Conservation (phyloP, 108 stramenopile genomes). For the Nitzschia palea region DNA sequence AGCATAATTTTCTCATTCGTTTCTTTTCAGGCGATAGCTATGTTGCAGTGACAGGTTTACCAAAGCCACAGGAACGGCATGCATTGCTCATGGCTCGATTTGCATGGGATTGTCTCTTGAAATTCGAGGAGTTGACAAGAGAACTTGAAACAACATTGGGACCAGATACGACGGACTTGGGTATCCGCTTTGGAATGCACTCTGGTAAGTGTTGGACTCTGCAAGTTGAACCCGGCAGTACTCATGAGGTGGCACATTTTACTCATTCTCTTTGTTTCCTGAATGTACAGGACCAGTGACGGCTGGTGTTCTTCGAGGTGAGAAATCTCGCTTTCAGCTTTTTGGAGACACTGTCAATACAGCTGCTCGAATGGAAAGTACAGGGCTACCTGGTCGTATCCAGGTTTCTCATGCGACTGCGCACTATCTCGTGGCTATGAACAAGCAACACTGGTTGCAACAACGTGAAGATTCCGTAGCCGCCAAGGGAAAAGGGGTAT, state of each 20-base stretch:
- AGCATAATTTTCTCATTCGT: no score
- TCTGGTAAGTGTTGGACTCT: no score
- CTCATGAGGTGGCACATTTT: no score
- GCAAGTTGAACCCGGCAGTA: no score
- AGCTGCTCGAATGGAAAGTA: slow-evolving; percentile 51
- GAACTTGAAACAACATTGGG: slow-evolving; percentile 1
- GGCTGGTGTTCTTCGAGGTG: no score
- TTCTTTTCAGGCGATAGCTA: slow-evolving; percentile 19
- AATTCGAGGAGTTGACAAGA: not conserved
- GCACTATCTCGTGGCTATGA: slow-evolving; percentile 3
- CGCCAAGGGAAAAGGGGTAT: slow-evolving; percentile 32
- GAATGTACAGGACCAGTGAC: no score
- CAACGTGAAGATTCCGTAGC: slow-evolving; percentile 20
- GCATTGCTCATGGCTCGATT: slow-evolving; percentile 3
- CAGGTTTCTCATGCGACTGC: slow-evolving; percentile 33
- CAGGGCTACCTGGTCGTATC: slow-evolving; percentile 24
- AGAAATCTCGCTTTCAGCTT: no score
- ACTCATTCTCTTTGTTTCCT: no score
- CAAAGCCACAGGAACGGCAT: not conserved
- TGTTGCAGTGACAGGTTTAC: slow-evolving; percentile 5
- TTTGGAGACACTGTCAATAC: slow-evolving; percentile 69
- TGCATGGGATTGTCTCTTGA: not conserved
- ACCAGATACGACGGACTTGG: slow-evolving; percentile 9
- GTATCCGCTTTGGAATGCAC: slow-evolving; percentile 14
- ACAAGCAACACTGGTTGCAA: slow-evolving; percentile 22